Evolutionary conservation across 2,329 filamentous ascomycete genomes (phyloP).

Genomic region (Fusarium miscanthi): DNA sequence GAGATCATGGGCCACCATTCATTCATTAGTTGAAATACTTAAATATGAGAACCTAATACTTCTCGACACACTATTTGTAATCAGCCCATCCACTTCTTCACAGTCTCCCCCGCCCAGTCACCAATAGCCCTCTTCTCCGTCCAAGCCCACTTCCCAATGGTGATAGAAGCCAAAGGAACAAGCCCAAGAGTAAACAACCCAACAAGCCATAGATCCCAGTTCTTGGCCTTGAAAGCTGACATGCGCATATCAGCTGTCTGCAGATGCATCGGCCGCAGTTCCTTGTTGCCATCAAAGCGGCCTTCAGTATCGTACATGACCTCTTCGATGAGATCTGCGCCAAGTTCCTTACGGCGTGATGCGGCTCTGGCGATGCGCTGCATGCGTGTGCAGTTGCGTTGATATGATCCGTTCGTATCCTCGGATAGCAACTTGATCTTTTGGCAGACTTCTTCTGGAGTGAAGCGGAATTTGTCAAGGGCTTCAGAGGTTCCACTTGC

Average conservation of each 20-base stretch:
- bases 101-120: not conserved
- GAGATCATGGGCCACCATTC: accelerated
- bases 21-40: accelerated
- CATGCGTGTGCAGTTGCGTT: conserved; percentile 50
- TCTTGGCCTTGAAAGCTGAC: conserved; percentile 50
- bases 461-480: conserved; percentile 49
- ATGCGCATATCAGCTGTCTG: conserved; percentile 57
- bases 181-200: not conserved
- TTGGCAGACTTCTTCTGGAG: not conserved
- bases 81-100: not conserved
- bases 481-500: conserved; percentile 49
- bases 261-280: conserved; percentile 53
- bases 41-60: not conserved
- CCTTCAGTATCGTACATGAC: conserved; percentile 51
- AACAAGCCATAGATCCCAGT: conserved; percentile 50
- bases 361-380: conserved; percentile 51
- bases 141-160: conserved; percentile 1
- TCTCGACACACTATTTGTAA: accelerated
- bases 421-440: conserved; percentile 17
- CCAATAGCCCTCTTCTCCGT: not conserved
- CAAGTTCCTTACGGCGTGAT: conserved; percentile 50
- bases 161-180: not conserved
- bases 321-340: conserved; percentile 55
- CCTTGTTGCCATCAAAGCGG: conserved; percentile 16
- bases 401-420: conserved; percentile 46